These are phyloP conservation scores for Bombardia bombarda DNA, from an alignment of 495 filamentous ascomycete genomes.

Conservation along the genomic window DNA sequence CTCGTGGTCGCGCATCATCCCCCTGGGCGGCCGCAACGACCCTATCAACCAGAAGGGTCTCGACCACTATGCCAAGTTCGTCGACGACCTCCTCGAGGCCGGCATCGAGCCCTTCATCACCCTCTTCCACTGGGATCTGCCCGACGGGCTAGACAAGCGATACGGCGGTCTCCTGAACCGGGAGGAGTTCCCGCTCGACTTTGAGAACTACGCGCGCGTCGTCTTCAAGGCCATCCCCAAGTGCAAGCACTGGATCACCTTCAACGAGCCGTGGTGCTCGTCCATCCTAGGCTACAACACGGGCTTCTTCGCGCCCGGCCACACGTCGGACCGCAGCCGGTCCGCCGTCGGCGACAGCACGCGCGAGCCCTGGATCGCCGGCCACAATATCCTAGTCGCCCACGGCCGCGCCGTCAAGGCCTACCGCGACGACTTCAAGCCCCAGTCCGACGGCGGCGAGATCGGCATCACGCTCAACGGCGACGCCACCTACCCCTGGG, in stretches of 20 bases:
- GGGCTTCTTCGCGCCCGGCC: constrained; percentile 52
- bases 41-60: constrained; percentile 53
- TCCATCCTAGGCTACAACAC: constrained; percentile 53
- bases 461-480: constrained; percentile 59
- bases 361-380: constrained; percentile 52
- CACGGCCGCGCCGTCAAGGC: constrained; percentile 56
- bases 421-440: constrained; percentile 62
- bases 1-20: constrained; percentile 68
- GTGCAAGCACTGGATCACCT: constrained; percentile 59
- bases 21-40: constrained; percentile 53
- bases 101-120: constrained; percentile 55
- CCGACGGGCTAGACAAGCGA: constrained; percentile 51
- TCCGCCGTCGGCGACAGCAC: constrained; percentile 47
- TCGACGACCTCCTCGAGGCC: constrained; percentile 50
- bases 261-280: constrained; percentile 59
- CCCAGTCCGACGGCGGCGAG: constrained; percentile 42
- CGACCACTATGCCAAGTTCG: constrained; percentile 53
- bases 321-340: constrained; percentile 49
- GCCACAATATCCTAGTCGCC: constrained; percentile 52
- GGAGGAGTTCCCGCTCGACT: constrained; percentile 52
- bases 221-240: constrained; percentile 51
- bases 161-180: constrained; percentile 54
- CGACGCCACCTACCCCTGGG: constrained; percentile 51
- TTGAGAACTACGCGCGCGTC: constrained; percentile 50
- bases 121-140: constrained; percentile 59